These are phyloP conservation scores for Chamaecrista fasciculata DNA, from an alignment of 306 rosid species.

Conservation along the genomic window DNA sequence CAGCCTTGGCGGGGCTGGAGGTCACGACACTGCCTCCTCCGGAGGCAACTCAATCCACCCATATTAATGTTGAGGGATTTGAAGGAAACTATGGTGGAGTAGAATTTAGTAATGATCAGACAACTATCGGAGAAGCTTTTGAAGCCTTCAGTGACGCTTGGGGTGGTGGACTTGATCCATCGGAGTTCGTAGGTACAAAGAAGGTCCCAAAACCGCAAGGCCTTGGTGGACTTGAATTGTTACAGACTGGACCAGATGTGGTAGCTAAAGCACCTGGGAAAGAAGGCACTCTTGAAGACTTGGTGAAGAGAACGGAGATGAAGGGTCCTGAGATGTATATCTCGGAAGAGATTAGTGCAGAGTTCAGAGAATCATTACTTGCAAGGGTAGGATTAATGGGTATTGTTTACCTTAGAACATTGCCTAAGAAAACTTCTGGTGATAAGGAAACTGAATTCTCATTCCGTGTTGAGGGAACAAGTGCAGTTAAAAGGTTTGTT, in stretches of 20 bases:
- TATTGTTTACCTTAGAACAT: slow-evolving; percentile 73
- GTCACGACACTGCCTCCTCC: slow-evolving; percentile 84
- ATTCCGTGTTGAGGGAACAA: slow-evolving; percentile 72
- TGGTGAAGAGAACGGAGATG: slow-evolving; percentile 70
- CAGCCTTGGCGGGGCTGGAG: slow-evolving; percentile 83
- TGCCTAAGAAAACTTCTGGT: slow-evolving; percentile 68
- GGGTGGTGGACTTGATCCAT: slow-evolving; percentile 97
- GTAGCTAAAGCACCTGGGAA: slow-evolving; percentile 44
- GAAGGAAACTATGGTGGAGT: slow-evolving; percentile 97
- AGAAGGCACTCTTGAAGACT: slow-evolving; percentile 57
- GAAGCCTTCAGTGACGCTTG: slow-evolving; percentile 88
- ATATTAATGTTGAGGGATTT: slow-evolving; percentile 88
- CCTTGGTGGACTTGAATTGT: slow-evolving; percentile 90
- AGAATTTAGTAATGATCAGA: slow-evolving; percentile 77
- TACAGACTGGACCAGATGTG: slow-evolving; percentile 71
- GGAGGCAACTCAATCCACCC: slow-evolving; percentile 89
- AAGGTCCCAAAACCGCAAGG: slow-evolving; percentile 63
- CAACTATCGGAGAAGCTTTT: slow-evolving; percentile 78
- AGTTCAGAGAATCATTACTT: slow-evolving; percentile 87
- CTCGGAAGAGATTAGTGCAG: slow-evolving; percentile 75
- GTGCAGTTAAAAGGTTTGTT: slow-evolving; percentile 74
- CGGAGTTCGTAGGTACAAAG: slow-evolving; percentile 71
- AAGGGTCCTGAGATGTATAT: slow-evolving; percentile 89
- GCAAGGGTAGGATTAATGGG: slow-evolving; percentile 87
- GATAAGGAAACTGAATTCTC: slow-evolving; percentile 94